Percentiles rank a stretch among this genome's conserved stretches.
phyloP scores from a whole-genome alignment of 768 basidiomycete genomes.

The Scleroderma citrinum region DNA sequence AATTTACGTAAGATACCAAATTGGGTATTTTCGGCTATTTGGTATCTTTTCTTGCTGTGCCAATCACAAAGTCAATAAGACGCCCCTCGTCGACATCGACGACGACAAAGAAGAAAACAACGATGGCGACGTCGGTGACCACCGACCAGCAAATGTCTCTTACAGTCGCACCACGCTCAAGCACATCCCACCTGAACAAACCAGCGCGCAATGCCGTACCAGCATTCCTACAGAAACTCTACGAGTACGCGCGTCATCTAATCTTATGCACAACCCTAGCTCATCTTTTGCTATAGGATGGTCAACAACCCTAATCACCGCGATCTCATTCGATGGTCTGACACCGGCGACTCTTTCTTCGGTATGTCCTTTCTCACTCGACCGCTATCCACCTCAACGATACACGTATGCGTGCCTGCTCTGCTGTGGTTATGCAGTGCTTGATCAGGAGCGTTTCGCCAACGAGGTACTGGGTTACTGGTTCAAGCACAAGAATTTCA shows the following conservation, averaged over 20 bases:
- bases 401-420: background rate
- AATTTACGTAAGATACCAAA: slow-evolving; percentile 10
- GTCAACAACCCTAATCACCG: slow-evolving; percentile 81
- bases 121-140: slow-evolving; percentile 32
- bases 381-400: background rate
- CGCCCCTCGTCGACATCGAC: background rate
- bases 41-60: no score
- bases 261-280: slow-evolving; percentile 9
- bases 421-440: slow-evolving; percentile 44
- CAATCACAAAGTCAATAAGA: no score
- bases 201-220: slow-evolving; percentile 55
- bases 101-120: slow-evolving; percentile 5
- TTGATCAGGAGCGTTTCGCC: slow-evolving; percentile 87
- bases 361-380: slow-evolving; percentile 40
- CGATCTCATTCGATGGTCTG: slow-evolving; percentile 88
- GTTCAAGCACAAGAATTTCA: slow-evolving; percentile 99
- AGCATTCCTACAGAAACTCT: slow-evolving; percentile 89
- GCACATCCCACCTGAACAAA: slow-evolving; percentile 38
- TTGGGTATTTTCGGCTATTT: slow-evolving; percentile 5
- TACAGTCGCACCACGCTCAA: slow-evolving; percentile 37
- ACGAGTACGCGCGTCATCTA: slow-evolving; percentile 51
- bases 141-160: slow-evolving; percentile 55
- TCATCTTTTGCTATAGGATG: slow-evolving; percentile 52
- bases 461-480: slow-evolving; percentile 84
- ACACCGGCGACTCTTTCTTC: slow-evolving; percentile 87